Conservation (phyloP, 352 stramenopile genomes). For the Pythium folliculosum region DNA sequence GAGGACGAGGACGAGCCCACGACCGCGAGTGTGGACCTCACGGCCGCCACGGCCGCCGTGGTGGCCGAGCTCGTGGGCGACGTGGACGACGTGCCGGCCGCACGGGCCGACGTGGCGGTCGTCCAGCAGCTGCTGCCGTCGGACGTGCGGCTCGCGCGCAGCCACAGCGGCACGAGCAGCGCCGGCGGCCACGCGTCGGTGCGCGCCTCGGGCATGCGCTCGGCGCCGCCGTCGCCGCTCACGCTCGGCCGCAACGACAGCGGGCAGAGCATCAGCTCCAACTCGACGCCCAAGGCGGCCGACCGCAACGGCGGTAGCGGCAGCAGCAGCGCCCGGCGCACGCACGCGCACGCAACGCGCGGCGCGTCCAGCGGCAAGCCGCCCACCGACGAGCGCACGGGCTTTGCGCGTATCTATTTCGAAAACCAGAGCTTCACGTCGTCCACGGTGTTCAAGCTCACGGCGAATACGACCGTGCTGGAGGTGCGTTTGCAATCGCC, state of each 20-base stretch:
- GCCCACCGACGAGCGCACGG: slow-evolving; percentile 52
- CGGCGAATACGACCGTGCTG: slow-evolving; percentile 63
- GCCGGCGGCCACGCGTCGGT: neutral
- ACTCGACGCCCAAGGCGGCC: neutral
- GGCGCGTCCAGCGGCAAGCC: slow-evolving; percentile 22
- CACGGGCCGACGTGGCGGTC: neutral
- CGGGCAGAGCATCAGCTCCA: slow-evolving; percentile 17
- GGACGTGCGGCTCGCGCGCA: slow-evolving; percentile 3
- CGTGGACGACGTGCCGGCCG: neutral
- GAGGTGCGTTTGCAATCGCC: slow-evolving; percentile 39
- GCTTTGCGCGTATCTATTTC: slow-evolving; percentile 85
- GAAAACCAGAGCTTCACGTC: slow-evolving; percentile 83
- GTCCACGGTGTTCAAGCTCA: slow-evolving; percentile 79
- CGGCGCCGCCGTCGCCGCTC: slow-evolving; percentile 1
- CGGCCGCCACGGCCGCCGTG: neutral
- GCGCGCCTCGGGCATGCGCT: neutral
- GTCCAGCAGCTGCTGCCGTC: slow-evolving; percentile 14
- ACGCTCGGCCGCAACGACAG: slow-evolving; percentile 24
- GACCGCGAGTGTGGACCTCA: neutral
- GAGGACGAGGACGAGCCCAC: neutral
- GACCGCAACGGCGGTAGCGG: slow-evolving; percentile 22
- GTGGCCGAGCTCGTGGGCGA: neutral
- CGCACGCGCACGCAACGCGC: neutral
- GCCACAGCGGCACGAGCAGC: neutral
- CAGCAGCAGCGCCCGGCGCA: too few species aligned